phyloP scores from a whole-genome alignment of 225 moss, liverwort and hornwort species.

The Thuidium tamariscinum region DNA sequence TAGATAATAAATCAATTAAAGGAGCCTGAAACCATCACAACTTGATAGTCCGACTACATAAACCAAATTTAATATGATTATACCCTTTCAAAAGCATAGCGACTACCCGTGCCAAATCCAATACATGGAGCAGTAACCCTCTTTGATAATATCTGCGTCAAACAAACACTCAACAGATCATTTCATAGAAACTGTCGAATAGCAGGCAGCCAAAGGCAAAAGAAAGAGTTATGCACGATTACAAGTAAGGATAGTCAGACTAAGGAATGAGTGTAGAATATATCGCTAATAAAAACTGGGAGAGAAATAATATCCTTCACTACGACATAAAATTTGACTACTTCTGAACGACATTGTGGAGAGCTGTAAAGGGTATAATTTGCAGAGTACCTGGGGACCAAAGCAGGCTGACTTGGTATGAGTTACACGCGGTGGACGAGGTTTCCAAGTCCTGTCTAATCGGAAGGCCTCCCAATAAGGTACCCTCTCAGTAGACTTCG shows the following conservation, averaged over 20 bases:
- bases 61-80: not conserved
- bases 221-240: not conserved
- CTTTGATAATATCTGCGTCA: constrained; percentile 35
- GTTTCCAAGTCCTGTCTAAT: constrained; percentile 41
- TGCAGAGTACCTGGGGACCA: constrained; percentile 37
- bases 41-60: not conserved
- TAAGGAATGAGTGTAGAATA: not conserved
- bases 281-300: not conserved
- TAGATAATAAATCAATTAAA: not conserved
- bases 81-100: constrained; percentile 47
- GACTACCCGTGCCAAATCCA: constrained; percentile 54
- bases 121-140: constrained; percentile 41
- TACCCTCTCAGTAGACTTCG: constrained; percentile 15
- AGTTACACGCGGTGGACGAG: constrained; percentile 15
- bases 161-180: not conserved
- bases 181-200: not conserved
- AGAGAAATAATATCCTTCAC: not conserved
- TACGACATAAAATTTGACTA: not conserved
- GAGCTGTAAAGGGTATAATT: not conserved
- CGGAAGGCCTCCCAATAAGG: constrained; percentile 54
- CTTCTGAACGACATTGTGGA: not conserved
- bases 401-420: constrained; percentile 40
- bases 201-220: not conserved
- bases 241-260: not conserved
- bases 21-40: not conserved